Percentiles rank a stretch among this genome's conserved stretches.
Conservation (phyloP, 768 basidiomycete genomes). For the Podaxis sp. region DNA sequence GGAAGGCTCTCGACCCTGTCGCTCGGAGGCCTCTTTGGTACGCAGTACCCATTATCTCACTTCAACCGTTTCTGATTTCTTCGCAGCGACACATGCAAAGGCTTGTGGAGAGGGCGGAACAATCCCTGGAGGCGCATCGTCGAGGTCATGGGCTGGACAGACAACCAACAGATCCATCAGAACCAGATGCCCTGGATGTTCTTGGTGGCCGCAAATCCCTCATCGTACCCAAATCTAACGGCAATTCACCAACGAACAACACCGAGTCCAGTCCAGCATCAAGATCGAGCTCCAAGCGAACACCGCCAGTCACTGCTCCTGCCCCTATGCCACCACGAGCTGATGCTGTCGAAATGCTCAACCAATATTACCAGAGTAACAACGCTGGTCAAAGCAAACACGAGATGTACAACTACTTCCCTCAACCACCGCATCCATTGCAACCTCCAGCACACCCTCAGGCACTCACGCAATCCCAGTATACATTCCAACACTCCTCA, state of each 20-base stretch:
- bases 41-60: not conserved
- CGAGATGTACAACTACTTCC: conserved; percentile 2
- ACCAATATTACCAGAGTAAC: conserved; percentile 23
- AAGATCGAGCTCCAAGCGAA: conserved; percentile 10
- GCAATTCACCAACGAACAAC: conserved; percentile 25
- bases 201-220: conserved; percentile 36
- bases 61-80: not conserved
- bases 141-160: conserved; percentile 2
- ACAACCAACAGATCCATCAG: conserved; percentile 15
- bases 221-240: conserved; percentile 28
- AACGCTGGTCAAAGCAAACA: conserved; percentile 18
- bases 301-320: conserved; percentile 22
- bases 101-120: conserved; percentile 12
- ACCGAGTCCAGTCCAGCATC: conserved; percentile 6
- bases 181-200: conserved; percentile 35
- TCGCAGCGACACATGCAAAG: conserved; percentile 10
- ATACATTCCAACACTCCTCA: not conserved
- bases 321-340: conserved; percentile 22
- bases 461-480: not conserved
- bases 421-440: not conserved
- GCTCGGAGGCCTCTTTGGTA: conserved; percentile 16
- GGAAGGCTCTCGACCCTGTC: conserved; percentile 32
- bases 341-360: conserved; percentile 23
- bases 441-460: conserved; percentile 4
- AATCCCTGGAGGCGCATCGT: conserved; percentile 1